Base-by-base conservation (phyloP, 2,329 filamentous ascomycete genomes). In the Lojkania enalia region DNA sequence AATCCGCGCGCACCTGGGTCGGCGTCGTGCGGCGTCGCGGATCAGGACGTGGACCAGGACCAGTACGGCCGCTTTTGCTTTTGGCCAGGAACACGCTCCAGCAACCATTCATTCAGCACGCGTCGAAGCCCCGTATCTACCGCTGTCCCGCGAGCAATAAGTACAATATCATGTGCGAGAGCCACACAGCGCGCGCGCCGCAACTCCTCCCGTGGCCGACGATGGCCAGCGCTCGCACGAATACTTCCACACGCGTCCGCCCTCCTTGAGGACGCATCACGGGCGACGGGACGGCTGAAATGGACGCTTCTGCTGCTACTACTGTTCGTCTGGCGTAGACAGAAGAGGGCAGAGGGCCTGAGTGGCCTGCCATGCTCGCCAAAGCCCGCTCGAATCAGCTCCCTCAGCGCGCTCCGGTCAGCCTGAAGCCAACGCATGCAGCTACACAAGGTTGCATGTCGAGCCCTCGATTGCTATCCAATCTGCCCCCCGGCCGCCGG, bases 401-500 rank as follows among this genome's bases (percentile, higher is more conserved):
- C 33, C 32, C 43, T 46, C 48, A 38, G 46, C 47, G 44, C 36
- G 30, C 52, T 57, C 61, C 58, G 61, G 62, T 61, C 58, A 66
- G 61, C 58, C 51, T 53, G 50, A 51, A 60, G 60, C 60, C 64
- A 66, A 57, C 62, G 55, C 60, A 65, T 67, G 63, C 64, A 67
- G 62, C 63, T 64, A 64, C 61, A 57, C 57, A 58, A 55, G 58
- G 57, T 58, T 60, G 59, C 61, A 58, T 50, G 46, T 51, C 51
- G 49, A 54, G 53, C 52, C 56, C 55, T 45, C 51, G 43, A 63
- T 58, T 40, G 57, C 59, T 52, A 51, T 60, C 63, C 64, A 67
- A 65, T 67, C 56, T 60, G 40, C n/a, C 52, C 52, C 50, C 49
- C 50, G 51, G 51, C 52, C 49, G 42, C 55, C 44, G 41, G 47